Percentiles rank a stretch among this genome's conserved stretches.
phyloP scores from a whole-genome alignment of 1,284 basidiomycete genomes.

The Cystobasidiaceae sp. region DNA sequence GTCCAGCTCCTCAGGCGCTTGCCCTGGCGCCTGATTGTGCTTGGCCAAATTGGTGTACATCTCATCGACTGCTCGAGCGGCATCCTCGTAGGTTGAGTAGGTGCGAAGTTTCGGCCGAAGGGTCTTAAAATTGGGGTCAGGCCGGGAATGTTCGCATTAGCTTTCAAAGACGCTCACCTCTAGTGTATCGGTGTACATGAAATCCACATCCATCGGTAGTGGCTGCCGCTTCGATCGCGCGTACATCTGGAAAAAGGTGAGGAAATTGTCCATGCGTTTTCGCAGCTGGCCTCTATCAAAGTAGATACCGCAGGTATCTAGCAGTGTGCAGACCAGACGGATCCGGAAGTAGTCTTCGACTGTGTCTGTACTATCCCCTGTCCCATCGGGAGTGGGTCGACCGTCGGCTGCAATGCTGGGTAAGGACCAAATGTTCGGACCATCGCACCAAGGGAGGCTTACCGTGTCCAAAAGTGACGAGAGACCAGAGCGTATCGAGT shows the following conservation, averaged over 20 bases:
- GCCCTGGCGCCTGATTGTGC: background rate
- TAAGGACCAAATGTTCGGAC: background rate
- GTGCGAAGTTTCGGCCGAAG: constrained; percentile 47
- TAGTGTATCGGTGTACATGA: constrained; percentile 73
- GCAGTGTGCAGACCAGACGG: constrained; percentile 79
- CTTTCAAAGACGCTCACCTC: constrained; percentile 93
- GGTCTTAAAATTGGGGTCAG: constrained; percentile 58
- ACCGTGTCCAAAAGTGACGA: constrained; percentile 96
- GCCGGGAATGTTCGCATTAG: constrained; percentile 82
- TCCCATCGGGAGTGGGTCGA: constrained; percentile 69
- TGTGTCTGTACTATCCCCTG: constrained; percentile 72
- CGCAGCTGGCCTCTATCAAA: constrained; percentile 87
- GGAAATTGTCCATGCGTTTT: constrained; percentile 85
- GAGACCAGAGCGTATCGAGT: constrained; percentile 89
- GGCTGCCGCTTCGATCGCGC: constrained; percentile 71
- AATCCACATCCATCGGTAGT: constrained; percentile 93
- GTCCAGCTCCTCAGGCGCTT: constrained; percentile 32
- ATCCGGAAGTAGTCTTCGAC: constrained; percentile 95
- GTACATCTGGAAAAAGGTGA: constrained; percentile 92
- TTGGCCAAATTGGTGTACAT: constrained; percentile 57
- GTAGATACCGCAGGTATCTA: constrained; percentile 97
- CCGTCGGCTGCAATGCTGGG: constrained; percentile 62
- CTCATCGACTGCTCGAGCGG: constrained; percentile 78
- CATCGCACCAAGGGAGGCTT: constrained; percentile 47
- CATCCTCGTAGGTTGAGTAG: constrained; percentile 72